Conservation (phyloP, 2,329 filamentous ascomycete genomes). For the Stachybotrys chlorohalonatus region DNA sequence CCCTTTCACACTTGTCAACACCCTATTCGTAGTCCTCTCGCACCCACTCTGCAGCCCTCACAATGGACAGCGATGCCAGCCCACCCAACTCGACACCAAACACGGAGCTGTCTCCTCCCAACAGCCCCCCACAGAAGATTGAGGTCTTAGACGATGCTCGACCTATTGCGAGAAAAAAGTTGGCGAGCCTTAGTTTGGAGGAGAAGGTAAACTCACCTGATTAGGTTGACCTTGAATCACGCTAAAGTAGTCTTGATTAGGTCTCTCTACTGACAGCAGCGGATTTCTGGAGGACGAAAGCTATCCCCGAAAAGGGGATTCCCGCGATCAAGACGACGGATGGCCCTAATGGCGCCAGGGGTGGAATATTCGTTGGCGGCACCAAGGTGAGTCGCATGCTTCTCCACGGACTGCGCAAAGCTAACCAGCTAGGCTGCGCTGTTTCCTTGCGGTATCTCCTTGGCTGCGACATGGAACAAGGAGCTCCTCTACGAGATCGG, state of each 20-base stretch:
- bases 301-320: constrained; percentile 53
- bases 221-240: neutral
- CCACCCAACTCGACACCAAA: constrained; percentile 30
- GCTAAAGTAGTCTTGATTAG: constrained; percentile 18
- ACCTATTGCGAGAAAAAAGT: constrained; percentile 35
- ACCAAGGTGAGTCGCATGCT: constrained; percentile 37
- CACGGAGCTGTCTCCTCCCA: constrained; percentile 38
- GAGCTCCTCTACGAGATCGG: constrained; percentile 62
- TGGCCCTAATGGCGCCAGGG: constrained; percentile 61
- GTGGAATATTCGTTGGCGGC: constrained; percentile 59
- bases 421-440: constrained; percentile 50
- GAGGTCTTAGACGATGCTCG: constrained; percentile 28
- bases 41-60: neutral
- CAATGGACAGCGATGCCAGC: neutral
- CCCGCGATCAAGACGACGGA: constrained; percentile 59
- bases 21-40: too few relatives aligned
- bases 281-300: constrained; percentile 62
- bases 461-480: constrained; percentile 73
- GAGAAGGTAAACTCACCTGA: constrained; percentile 39
- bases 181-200: constrained; percentile 42
- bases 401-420: neutral
- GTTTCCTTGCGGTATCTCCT: constrained; percentile 69
- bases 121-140: constrained; percentile 30
- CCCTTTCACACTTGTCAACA: too few relatives aligned
- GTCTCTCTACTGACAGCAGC: constrained; percentile 51